Conservation (phyloP, 345 rosid genomes). For the Camelina hispida region DNA sequence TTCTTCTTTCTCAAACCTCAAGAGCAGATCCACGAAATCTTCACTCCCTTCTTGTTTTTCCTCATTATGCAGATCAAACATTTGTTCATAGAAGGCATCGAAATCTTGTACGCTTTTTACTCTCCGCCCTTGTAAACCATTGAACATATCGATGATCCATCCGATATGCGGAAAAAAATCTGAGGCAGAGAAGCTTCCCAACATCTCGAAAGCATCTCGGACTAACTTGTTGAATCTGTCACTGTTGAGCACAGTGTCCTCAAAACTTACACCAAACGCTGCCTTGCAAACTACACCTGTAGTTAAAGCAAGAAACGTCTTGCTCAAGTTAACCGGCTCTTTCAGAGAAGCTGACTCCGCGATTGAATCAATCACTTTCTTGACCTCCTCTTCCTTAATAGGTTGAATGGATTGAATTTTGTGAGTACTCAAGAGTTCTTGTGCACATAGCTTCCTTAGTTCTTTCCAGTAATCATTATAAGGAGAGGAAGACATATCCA, state of each 20-base stretch:
- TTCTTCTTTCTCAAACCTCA: constrained; percentile 33
- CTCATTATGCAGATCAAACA: constrained; percentile 49
- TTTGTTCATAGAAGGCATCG: constrained; percentile 47
- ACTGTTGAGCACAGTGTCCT: constrained; percentile 31
- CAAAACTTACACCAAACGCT: constrained; percentile 51
- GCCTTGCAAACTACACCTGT: constrained; percentile 41
- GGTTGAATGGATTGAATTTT: constrained; percentile 43
- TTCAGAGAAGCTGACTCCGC: constrained; percentile 11
- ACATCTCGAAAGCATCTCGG: constrained; percentile 40
- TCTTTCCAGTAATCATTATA: constrained; percentile 49
- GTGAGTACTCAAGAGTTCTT: constrained; percentile 47
- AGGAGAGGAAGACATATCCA: constrained; percentile 50
- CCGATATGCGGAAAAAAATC: constrained; percentile 52
- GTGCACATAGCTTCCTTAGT: constrained; percentile 42
- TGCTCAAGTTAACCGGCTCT: constrained; percentile 32
- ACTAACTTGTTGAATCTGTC: constrained; percentile 38
- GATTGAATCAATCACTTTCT: constrained; percentile 40
- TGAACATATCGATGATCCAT: constrained; percentile 48
- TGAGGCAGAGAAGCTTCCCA: constrained; percentile 41
- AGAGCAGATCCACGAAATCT: constrained; percentile 35
- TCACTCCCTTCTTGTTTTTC: constrained; percentile 31
- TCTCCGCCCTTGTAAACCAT: constrained; percentile 36
- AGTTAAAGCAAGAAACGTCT: constrained; percentile 33
- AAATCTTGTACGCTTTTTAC: constrained; percentile 37
- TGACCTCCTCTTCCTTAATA: constrained; percentile 49